Conservation (phyloP, 2,329 filamentous ascomycete genomes). For the Trichocomaceae sp. region DNA sequence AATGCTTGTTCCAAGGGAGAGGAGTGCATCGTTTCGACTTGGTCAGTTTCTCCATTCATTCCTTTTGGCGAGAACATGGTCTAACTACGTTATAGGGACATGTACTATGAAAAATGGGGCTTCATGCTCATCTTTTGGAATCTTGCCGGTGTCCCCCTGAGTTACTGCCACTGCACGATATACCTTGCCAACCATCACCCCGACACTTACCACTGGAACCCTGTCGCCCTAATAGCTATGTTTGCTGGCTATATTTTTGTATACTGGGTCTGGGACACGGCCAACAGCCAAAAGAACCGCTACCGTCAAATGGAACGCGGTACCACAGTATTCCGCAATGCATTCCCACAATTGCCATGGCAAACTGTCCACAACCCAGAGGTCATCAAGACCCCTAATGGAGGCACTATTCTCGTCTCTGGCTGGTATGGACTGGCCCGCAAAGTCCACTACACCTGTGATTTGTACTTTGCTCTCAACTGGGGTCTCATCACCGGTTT, state of each 20-base stretch:
- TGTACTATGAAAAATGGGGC: constrained; percentile 95
- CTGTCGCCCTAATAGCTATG: constrained; percentile 57
- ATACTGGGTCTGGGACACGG: constrained; percentile 90
- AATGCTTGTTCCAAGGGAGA: constrained; percentile 90
- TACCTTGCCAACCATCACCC: constrained; percentile 81
- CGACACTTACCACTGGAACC: constrained; percentile 69
- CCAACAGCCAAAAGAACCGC: constrained; percentile 89
- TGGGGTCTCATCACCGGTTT: constrained; percentile 83
- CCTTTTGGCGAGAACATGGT: constrained; percentile 3
- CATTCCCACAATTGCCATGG: constrained; percentile 89
- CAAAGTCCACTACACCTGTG: constrained; percentile 76
- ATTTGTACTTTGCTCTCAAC: constrained; percentile 67
- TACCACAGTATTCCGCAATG: constrained; percentile 60
- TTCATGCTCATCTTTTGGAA: constrained; percentile 99
- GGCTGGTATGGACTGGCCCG: constrained; percentile 79
- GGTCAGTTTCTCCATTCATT: constrained; percentile 41
- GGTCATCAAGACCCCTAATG: constrained; percentile 64
- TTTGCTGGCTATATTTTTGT: constrained; percentile 69
- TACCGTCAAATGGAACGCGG: constrained; percentile 77
- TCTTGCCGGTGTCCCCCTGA: constrained; percentile 80
- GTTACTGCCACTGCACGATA: constrained; percentile 89
- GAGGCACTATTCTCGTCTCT: constrained; percentile 71
- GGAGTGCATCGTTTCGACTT: constrained; percentile 81
- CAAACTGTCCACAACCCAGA: constrained; percentile 74
- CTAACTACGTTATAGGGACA: constrained; percentile 54